A percentile compares a stretch with the other conserved stretches of the same genome.
phyloP scores from a whole-genome alignment of 805 yeast species.

The Brettanomyces bruxellensis region DNA sequence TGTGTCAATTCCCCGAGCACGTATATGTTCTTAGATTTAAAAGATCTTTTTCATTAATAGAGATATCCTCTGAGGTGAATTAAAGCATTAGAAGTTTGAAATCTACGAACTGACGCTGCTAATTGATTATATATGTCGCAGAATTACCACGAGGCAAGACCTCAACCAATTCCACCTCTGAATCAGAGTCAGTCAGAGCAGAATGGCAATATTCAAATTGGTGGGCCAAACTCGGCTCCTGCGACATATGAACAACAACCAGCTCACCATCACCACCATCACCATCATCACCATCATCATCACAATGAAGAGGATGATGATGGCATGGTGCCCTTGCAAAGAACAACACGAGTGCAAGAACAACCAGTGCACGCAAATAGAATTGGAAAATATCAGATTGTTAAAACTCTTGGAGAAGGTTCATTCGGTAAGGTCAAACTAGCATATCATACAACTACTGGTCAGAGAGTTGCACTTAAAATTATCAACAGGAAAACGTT shows the following conservation, averaged over 20 bases:
- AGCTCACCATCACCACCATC: conserved; percentile 8
- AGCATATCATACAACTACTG: conserved; percentile 83
- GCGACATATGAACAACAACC: background rate
- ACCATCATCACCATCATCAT: conserved; percentile 8
- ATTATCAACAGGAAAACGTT: conserved; percentile 87
- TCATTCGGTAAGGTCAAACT: conserved; percentile 93
- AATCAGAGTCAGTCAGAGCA: too few species aligned
- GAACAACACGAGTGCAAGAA: conserved; percentile 8
- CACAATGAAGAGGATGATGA: background rate
- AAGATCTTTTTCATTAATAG: too few species aligned
- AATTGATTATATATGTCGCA: too few species aligned
- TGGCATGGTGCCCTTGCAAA: conserved; percentile 6
- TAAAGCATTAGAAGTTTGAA: too few species aligned
- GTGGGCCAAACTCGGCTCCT: too few species aligned
- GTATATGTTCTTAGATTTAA: too few species aligned
- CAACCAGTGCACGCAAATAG: conserved; percentile 22
- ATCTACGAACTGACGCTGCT: too few species aligned
- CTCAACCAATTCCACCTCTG: too few species aligned
- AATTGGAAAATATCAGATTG: conserved; percentile 88
- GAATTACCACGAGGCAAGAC: too few species aligned
- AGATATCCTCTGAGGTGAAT: too few species aligned
- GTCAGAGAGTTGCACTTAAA: conserved; percentile 86
- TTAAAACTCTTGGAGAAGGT: conserved; percentile 91
- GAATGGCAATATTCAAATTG: too few species aligned
- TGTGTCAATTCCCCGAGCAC: too few species aligned